A percentile compares a stretch with the other conserved stretches of the same genome.
These are phyloP conservation scores for California macrophylla DNA, from an alignment of 441 rosid species.

Conservation along the genomic window DNA sequence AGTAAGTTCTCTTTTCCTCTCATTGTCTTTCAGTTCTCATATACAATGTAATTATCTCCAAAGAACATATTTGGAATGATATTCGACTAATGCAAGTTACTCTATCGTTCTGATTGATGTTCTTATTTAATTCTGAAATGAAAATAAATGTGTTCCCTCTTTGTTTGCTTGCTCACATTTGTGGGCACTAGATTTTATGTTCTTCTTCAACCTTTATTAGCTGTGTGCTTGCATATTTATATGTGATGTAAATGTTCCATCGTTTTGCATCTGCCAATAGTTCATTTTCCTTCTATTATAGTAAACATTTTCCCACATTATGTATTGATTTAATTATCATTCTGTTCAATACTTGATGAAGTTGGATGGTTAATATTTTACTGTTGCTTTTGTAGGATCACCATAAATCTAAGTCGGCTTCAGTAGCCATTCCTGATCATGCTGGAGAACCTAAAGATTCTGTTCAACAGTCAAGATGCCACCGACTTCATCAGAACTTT, in stretches of 20 bases:
- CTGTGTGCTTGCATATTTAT: not conserved
- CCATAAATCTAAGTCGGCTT: slow-evolving; percentile 37
- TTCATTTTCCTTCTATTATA: not conserved
- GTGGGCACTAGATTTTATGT: not conserved
- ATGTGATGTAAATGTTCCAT: not conserved
- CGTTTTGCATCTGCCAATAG: not conserved
- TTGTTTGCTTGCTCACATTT: not conserved
- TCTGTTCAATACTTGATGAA: not conserved
- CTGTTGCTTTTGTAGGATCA: slow-evolving; percentile 28
- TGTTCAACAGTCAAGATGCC: slow-evolving; percentile 34
- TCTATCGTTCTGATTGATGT: not conserved
- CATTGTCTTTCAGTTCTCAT: not conserved
- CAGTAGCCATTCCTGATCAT: slow-evolving; percentile 22
- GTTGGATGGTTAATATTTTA: slow-evolving; percentile 18
- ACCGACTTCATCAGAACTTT: slow-evolving; percentile 47
- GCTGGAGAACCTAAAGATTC: slow-evolving; percentile 35
- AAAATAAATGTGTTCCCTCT: not conserved
- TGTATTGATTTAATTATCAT: not conserved
- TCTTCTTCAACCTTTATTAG: not conserved
- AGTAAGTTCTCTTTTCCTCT: not conserved
- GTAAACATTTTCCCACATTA: not conserved
- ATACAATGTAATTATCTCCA: not conserved
- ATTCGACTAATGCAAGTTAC: not conserved
- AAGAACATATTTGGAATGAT: not conserved
- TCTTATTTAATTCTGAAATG: not conserved